phyloP scores from a whole-genome alignment of 108 stramenopile species.

The Fragilaria radians region DNA sequence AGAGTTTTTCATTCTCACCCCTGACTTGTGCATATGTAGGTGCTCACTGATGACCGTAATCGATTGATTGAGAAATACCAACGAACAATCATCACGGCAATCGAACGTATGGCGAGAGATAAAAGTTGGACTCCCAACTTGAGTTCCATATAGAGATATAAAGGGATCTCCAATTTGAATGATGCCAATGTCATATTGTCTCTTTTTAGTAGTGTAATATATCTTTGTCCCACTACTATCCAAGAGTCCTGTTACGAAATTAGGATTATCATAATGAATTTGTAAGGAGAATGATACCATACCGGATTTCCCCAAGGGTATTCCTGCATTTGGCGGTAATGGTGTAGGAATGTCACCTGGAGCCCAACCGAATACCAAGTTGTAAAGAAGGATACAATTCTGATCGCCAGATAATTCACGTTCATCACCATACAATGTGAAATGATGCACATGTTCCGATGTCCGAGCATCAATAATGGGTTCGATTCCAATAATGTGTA shows the following conservation, averaged over 20 bases:
- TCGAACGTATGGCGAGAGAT: constrained; percentile 28
- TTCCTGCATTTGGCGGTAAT: constrained; percentile 33
- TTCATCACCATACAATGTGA: constrained; percentile 10
- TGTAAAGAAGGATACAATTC: background rate
- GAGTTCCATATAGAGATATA: constrained; percentile 14
- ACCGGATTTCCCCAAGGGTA: constrained; percentile 16
- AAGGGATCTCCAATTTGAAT: constrained; percentile 39
- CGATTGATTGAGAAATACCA: constrained; percentile 5
- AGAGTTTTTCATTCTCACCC: constrained; percentile 29
- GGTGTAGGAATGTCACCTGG: constrained; percentile 27
- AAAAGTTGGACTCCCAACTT: constrained; percentile 19
- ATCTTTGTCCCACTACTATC: constrained; percentile 46
- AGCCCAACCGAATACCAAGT: constrained; percentile 32
- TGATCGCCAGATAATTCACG: background rate
- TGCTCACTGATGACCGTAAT: constrained; percentile 39
- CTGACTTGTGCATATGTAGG: constrained; percentile 54
- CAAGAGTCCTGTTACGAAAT: constrained; percentile 7
- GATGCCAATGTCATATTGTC: constrained; percentile 31
- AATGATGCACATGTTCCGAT: constrained; percentile 32
- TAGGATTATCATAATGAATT: constrained; percentile 51
- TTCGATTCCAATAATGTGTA: constrained; percentile 29
- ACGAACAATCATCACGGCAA: constrained; percentile 35
- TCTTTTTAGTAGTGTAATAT: constrained; percentile 31
- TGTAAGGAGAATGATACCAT: constrained; percentile 23
- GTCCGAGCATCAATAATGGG: constrained; percentile 13